phyloP scores from a whole-genome alignment of 2,329 filamentous ascomycete species.

The Juglanconis juglandina region DNA sequence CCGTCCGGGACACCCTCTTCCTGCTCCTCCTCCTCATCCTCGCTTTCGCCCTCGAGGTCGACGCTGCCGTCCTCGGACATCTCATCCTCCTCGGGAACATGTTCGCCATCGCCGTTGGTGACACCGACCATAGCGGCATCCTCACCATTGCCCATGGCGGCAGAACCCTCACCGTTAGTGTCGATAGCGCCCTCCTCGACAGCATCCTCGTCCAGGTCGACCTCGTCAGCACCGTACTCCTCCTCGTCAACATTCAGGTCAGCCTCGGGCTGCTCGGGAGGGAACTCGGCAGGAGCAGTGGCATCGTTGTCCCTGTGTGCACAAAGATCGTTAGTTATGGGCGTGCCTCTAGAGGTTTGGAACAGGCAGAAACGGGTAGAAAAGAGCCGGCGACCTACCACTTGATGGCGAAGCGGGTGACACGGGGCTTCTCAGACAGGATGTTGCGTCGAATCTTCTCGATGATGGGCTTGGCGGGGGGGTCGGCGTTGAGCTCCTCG shows the following conservation, averaged over 20 bases:
- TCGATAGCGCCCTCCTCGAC: slow-evolving; percentile 52
- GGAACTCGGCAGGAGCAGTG: slow-evolving; percentile 91
- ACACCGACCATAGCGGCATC: slow-evolving; percentile 32
- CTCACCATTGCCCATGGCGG: slow-evolving; percentile 15
- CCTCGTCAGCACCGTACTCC: slow-evolving; percentile 87
- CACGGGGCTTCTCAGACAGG: slow-evolving; percentile 92
- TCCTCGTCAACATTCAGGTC: slow-evolving; percentile 82
- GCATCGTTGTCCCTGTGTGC: slow-evolving; percentile 86
- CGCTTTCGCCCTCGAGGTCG: slow-evolving; percentile 37
- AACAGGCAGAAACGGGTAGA: background rate
- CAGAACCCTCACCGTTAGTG: slow-evolving; percentile 20
- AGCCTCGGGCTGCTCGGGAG: slow-evolving; percentile 94
- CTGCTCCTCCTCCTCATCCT: slow-evolving; percentile 35
- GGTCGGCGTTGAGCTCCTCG: slow-evolving; percentile 82
- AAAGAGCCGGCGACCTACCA: slow-evolving; percentile 58
- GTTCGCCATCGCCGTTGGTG: slow-evolving; percentile 23
- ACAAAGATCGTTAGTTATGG: slow-evolving; percentile 3
- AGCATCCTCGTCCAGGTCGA: slow-evolving; percentile 62
- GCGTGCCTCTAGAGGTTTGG: background rate
- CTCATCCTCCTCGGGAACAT: slow-evolving; percentile 32
- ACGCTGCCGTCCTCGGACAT: slow-evolving; percentile 37
- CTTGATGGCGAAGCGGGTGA: slow-evolving; percentile 97
- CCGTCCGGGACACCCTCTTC: slow-evolving; percentile 26
- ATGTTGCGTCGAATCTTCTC: slow-evolving; percentile 92
- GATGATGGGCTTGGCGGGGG: slow-evolving; percentile 85